Evolutionary conservation across 2,329 filamentous ascomycete genomes (phyloP).

Genomic region (Fusarium subglutinans): DNA sequence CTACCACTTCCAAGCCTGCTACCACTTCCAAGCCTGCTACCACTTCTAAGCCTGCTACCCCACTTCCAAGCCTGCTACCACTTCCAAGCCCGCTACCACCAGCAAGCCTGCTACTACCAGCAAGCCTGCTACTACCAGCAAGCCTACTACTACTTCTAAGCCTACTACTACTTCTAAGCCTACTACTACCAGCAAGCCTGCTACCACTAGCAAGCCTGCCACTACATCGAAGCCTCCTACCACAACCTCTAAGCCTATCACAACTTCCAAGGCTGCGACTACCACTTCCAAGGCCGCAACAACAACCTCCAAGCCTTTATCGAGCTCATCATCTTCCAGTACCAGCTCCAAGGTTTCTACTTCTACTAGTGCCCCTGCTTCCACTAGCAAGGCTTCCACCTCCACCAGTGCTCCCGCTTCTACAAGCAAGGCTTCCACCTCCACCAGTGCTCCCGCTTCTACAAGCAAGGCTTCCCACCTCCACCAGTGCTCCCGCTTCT

Average conservation of each 20-base stretch:
- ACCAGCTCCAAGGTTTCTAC: not conserved
- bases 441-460: not conserved
- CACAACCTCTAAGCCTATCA: not conserved
- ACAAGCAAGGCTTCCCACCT: not conserved
- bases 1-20: not conserved
- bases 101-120: not conserved
- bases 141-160: not conserved
- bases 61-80: no score
- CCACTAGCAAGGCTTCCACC: not conserved
- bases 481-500: not conserved
- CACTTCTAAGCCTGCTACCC: not conserved
- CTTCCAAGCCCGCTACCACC: no score
- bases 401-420: not conserved
- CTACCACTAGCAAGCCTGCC: not conserved
- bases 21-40: not conserved
- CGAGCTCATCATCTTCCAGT: not conserved
- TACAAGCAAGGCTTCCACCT: not conserved
- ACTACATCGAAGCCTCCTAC: fast-evolving
- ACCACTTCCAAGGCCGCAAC: not conserved
- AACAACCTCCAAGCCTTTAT: not conserved
- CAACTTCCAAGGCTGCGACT: not conserved
- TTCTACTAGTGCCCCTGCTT: not conserved
- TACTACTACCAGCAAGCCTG: not conserved
- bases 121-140: not conserved
- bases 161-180: not conserved